Base-by-base conservation (phyloP, 768 basidiomycete species). In the Clavulina sp. region DNA sequence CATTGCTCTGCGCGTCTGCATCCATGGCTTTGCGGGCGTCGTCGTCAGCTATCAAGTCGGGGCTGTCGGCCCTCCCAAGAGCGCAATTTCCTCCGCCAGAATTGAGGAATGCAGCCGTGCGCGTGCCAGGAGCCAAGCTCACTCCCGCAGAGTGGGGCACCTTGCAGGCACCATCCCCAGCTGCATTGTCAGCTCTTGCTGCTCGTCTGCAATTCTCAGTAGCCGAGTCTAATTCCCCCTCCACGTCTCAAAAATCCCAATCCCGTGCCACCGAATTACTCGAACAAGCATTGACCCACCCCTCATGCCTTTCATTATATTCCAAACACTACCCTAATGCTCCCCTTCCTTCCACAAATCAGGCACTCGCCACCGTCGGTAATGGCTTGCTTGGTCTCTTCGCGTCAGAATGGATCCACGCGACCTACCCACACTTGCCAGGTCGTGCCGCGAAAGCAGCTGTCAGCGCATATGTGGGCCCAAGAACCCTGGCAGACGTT, bases 331-430 rank as follows among this genome's bases (percentile, higher is more conserved):
- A 74, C 59, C 78, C 81, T 13, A 61, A 73, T 56, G 69, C 72
- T 36, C 69, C 73, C 24, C 58, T 63, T 18, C 77, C 78, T 33
- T 62, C 69, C 28, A 79, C 80, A 41, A 97, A 97, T 67, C 79
- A 72, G 5, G 75, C 83, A 48, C 75, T 93, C 13, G 72, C 81
- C 2, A 64, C 73, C 0, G 66, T 92, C 13, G 92, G 91, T 36
- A 95, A 95, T 69, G 73, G 84, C 0, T 73, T 95, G 52, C 75
- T 95, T 68, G 92, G 92, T 50, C 71, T 95, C 29, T 91, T 95
- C 62, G 83, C 87, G 5, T 67, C 85, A 2, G 92, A 97, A 66
- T 78, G 81, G 62, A 67, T 95, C 36, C 73, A 83, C 51, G 70
- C 79, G 9, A 71, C 77, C 41, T 96, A 83, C 64, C 93, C 93